Percentiles rank a stretch among this genome's conserved stretches.
phyloP scores from a whole-genome alignment of 2,329 filamentous ascomycete species.

The Aspergillus sp. region DNA sequence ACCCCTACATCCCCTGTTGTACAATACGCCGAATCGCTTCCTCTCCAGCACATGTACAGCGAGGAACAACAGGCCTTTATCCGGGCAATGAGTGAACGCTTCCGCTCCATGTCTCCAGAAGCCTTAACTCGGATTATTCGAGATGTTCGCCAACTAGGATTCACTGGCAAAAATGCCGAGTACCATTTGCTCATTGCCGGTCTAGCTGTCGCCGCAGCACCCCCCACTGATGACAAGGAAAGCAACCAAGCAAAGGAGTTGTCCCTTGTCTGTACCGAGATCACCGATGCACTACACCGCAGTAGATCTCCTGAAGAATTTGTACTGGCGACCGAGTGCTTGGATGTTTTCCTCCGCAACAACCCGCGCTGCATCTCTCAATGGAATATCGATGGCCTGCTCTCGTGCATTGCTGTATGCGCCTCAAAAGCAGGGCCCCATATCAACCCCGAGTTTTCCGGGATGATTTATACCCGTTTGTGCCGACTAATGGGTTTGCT shows the following conservation, averaged over 20 bases:
- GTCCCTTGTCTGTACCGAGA: slow-evolving; percentile 36
- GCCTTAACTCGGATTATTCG: slow-evolving; percentile 31
- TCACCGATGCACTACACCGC: slow-evolving; percentile 30
- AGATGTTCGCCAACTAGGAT: slow-evolving; percentile 31
- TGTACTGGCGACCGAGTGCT: slow-evolving; percentile 39
- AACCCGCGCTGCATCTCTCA: slow-evolving; percentile 45
- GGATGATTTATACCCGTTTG: slow-evolving; percentile 53
- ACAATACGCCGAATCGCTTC: slow-evolving; percentile 36
- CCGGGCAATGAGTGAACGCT: slow-evolving; percentile 34
- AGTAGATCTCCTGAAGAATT: slow-evolving; percentile 40
- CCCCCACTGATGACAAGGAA: slow-evolving; percentile 40
- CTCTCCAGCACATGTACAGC: slow-evolving; percentile 36
- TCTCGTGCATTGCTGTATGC: slow-evolving; percentile 38
- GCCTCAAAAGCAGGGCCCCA: slow-evolving; percentile 36
- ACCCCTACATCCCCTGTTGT: slow-evolving; percentile 29
- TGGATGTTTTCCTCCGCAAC: slow-evolving; percentile 40
- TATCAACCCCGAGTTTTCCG: slow-evolving; percentile 32
- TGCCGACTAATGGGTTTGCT: slow-evolving; percentile 55
- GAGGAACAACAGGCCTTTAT: slow-evolving; percentile 40
- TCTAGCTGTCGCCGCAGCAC: slow-evolving; percentile 34
- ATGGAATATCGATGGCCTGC: slow-evolving; percentile 46
- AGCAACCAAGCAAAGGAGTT: slow-evolving; percentile 34
- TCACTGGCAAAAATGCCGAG: slow-evolving; percentile 27
- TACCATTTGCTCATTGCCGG: slow-evolving; percentile 39
- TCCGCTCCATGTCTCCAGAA: slow-evolving; percentile 34